Evolutionary conservation across 1,284 basidiomycete species (phyloP), one percentile per base, ranked within the genome.

Genomic region (Lignosus rhinocerotis): DNA sequence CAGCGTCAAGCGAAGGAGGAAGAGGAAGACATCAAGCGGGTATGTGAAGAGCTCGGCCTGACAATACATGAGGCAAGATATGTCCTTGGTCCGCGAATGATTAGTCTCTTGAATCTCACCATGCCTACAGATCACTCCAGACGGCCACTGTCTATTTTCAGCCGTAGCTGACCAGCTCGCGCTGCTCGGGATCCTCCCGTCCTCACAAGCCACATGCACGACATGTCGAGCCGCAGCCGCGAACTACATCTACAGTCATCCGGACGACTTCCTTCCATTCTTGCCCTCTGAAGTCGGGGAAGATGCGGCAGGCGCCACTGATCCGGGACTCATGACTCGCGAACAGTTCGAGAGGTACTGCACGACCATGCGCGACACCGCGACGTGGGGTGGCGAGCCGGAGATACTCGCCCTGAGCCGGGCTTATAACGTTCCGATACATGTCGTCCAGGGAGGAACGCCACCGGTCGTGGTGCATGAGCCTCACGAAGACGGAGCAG

Each of bases 321-420:
- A 80, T 11, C 81, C 87, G 42, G 93, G 90, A 8, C 69, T 94
- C 38, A 94, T 97, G 87, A 83, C 78, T 9, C 78, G 76, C 7
- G 74, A 76, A 42, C 83, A 91, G 69, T 97, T 92, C 67, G 74
- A 83, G 50, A 76, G 80, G 61, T 98, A 99, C 73, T 98, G 95
- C 72, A 75, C 79, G 60, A 81, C 83, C 10, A 87, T 99, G 19
- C 86, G 88, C 50, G 82, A 89, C 68, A 96, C 94, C 9, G 92
- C 87, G 9, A 84, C 88, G 34, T 99, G 97, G 97, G 97, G 97
- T 47, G 97, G 97, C 39, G 94, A 99, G 75, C 96, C 95, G 2
- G 97, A 99, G 80, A 95, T 99, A 47, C 80, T 93, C 66, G 97
- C 97, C 0, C 78, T 99, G 10, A 90, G 90, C 67, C 82, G 89